These are phyloP conservation scores for Raffaelea ambrosiae DNA, from an alignment of 2,329 filamentous ascomycete genomes.

Conservation along the genomic window DNA sequence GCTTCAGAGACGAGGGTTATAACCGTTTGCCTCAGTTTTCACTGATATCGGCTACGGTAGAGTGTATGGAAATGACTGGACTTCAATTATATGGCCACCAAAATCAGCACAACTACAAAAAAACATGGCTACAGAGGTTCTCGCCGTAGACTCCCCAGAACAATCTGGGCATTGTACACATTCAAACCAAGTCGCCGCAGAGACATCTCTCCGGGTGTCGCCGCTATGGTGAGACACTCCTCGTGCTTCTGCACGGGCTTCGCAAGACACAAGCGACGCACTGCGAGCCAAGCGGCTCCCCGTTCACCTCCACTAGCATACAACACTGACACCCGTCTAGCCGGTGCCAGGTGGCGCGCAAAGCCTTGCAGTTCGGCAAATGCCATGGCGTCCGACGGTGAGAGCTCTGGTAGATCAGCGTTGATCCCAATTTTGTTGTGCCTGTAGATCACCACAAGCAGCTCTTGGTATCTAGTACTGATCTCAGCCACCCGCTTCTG, in stretches of 20 bases:
- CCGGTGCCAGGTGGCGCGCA: conserved; percentile 26
- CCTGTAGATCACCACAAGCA: conserved; percentile 62
- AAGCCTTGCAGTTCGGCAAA: conserved; percentile 45
- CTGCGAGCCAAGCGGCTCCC: conserved; percentile 27
- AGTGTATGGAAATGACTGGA: too few species aligned
- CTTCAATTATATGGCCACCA: too few species aligned
- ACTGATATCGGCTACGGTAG: too few species aligned
- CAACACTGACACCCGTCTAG: conserved; percentile 28
- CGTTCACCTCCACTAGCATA: conserved; percentile 42
- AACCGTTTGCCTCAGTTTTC: too few species aligned
- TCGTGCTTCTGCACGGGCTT: conserved; percentile 11
- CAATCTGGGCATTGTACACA: conserved; percentile 59
- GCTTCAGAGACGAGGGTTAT: too few species aligned
- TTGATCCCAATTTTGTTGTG: conserved; percentile 22
- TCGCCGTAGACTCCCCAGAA: conserved; percentile 38
- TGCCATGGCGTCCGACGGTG: conserved; percentile 30
- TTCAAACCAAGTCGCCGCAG: conserved; percentile 60
- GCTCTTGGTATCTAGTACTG: conserved; percentile 52
- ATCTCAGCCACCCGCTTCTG: conserved; percentile 21
- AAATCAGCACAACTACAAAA: too few species aligned
- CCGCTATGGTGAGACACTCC: conserved; percentile 38
- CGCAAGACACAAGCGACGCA: too few species aligned
- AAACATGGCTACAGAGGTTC: too few species aligned
- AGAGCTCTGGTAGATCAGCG: conserved; percentile 24
- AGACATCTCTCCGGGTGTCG: conserved; percentile 61